phyloP scores from a whole-genome alignment of 441 rosid species.

The Euphorbia corollata region DNA sequence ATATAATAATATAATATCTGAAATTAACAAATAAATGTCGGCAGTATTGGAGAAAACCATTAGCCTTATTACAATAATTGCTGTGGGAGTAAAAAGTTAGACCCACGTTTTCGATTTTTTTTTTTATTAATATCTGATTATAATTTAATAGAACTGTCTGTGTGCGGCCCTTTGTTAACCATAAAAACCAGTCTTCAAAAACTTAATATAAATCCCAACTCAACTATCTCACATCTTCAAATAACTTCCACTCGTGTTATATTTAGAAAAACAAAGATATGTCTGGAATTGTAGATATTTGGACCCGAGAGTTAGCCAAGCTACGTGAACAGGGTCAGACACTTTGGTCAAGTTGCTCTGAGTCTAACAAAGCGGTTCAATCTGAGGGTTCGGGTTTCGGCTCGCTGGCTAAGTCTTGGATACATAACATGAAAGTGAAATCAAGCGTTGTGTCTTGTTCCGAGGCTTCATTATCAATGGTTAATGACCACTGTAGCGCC shows the following conservation, averaged over 20 bases:
- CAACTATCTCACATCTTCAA: background rate
- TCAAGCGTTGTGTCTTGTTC: slow-evolving; percentile 17
- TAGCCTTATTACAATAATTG: background rate
- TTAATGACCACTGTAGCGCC: slow-evolving; percentile 32
- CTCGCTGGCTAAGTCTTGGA: background rate
- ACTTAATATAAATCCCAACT: no score
- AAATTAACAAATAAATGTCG: no score
- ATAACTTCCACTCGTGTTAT: background rate
- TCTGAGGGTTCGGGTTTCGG: background rate
- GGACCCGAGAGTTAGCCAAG: slow-evolving; percentile 37
- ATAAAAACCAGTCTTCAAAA: background rate
- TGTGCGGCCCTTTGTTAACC: background rate
- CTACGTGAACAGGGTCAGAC: slow-evolving; percentile 35
- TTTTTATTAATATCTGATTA: background rate
- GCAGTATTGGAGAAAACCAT: background rate
- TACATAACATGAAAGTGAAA: slow-evolving; percentile 9
- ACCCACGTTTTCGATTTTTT: background rate
- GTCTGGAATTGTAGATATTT: slow-evolving; percentile 48
- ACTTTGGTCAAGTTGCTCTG: slow-evolving; percentile 21
- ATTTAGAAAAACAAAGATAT: slow-evolving; percentile 5
- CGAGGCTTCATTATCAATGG: slow-evolving; percentile 44
- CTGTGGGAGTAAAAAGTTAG: background rate
- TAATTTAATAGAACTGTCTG: background rate
- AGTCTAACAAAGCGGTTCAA: slow-evolving; percentile 20
- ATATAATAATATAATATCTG: no score